Conservation (phyloP, 768 basidiomycete species). For the Boletus bicolor region DNA sequence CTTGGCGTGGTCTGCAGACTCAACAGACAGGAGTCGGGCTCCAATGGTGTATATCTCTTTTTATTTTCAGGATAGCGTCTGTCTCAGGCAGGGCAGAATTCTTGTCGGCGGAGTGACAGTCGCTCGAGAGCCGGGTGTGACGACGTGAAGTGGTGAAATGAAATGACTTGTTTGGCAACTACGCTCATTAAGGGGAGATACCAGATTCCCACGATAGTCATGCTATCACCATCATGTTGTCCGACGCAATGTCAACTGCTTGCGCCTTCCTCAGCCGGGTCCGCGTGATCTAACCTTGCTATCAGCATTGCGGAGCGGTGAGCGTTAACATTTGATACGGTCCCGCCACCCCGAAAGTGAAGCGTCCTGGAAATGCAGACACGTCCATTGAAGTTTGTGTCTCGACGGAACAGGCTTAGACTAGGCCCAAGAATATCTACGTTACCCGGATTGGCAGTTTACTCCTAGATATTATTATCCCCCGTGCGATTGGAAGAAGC, state of each 20-base stretch:
- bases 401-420: too few relatives aligned
- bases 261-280: neutral
- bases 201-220: neutral
- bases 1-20: neutral
- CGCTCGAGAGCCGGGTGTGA: neutral
- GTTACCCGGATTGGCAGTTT: neutral
- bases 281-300: neutral
- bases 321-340: too few relatives aligned
- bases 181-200: neutral
- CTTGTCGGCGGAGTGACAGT: too few relatives aligned
- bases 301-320: too few relatives aligned
- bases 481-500: neutral
- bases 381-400: too few relatives aligned
- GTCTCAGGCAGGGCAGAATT: neutral
- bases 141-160: neutral
- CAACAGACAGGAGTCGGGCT: neutral
- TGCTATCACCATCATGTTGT: neutral
- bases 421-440: neutral
- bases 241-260: neutral
- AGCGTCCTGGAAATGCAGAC: too few relatives aligned
- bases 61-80: neutral
- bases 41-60: neutral
- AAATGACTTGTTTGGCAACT: too few relatives aligned
- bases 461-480: conserved; percentile 2
- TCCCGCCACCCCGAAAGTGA: too few relatives aligned